A percentile compares a stretch with the other conserved stretches of the same genome.
phyloP scores from a whole-genome alignment of 2,329 filamentous ascomycete species.

The Epichloe scottii region DNA sequence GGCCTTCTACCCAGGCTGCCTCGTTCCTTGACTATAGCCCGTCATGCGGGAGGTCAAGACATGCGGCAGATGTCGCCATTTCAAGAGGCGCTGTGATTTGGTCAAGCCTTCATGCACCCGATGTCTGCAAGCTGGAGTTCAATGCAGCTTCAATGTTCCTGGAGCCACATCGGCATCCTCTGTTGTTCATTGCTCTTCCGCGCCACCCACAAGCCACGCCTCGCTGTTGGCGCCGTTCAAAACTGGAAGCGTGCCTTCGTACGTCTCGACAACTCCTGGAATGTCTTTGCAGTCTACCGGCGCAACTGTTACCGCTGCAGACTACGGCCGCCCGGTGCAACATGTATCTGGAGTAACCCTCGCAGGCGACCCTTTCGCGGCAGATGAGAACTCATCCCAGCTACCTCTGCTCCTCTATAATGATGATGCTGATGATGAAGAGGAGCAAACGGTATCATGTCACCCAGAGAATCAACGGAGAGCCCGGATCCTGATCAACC shows the following conservation, averaged over 20 bases:
- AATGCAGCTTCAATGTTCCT: slow-evolving; percentile 18
- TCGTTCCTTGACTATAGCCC: not conserved
- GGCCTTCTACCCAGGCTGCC: not conserved
- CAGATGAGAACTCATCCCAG: too few species aligned
- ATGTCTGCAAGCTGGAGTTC: slow-evolving; percentile 20
- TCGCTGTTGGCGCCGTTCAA: not conserved
- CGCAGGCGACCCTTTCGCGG: too few species aligned
- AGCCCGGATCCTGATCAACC: slow-evolving; percentile 13
- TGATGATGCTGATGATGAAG: not conserved
- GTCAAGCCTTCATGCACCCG: slow-evolving; percentile 22
- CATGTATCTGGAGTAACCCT: too few species aligned
- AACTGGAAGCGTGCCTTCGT: not conserved
- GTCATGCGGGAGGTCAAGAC: slow-evolving; percentile 24
- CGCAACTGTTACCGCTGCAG: too few species aligned
- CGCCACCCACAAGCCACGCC: not conserved
- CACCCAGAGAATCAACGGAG: slow-evolving; percentile 16
- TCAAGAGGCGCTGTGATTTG: slow-evolving; percentile 24
- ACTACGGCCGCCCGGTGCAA: too few species aligned
- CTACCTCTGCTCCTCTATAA: too few species aligned
- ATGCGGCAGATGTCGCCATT: slow-evolving; percentile 24
- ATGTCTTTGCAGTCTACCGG: not conserved
- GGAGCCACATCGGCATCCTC: not conserved
- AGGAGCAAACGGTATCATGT: slow-evolving; percentile 16
- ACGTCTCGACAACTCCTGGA: not conserved
- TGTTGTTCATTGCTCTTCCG: not conserved